Percentiles rank a stretch among this genome's conserved stretches.
phyloP scores from a whole-genome alignment of 2,329 filamentous ascomycete species.

The Fusarium protoensiforme region DNA sequence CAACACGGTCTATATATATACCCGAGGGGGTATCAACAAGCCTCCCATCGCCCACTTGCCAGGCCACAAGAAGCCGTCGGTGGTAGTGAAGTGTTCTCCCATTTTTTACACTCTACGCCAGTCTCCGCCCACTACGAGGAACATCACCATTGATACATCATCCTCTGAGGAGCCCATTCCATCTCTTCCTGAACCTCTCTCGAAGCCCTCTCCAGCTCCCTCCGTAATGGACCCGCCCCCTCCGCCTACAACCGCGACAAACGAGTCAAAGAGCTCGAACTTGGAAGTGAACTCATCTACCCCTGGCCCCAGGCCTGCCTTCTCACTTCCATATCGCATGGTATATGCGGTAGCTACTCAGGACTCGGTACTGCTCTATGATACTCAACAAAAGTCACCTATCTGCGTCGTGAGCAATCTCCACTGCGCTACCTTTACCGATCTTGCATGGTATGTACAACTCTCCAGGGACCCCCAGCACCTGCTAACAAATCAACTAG shows the following conservation, averaged over 20 bases:
- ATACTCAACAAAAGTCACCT: slow-evolving; percentile 95
- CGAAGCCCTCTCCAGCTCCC: slow-evolving; percentile 66
- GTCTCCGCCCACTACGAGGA: slow-evolving; percentile 75
- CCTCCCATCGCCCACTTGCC: slow-evolving; percentile 94
- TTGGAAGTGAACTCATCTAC: slow-evolving; percentile 60
- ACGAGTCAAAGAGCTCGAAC: slow-evolving; percentile 62
- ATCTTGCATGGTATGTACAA: slow-evolving; percentile 83
- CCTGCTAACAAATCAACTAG: slow-evolving; percentile 49
- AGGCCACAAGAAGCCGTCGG: slow-evolving; percentile 97
- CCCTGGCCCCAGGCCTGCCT: slow-evolving; percentile 75
- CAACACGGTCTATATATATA: slow-evolving; percentile 99
- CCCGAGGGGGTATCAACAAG: slow-evolving; percentile 94
- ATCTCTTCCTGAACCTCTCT: slow-evolving; percentile 84
- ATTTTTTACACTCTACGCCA: slow-evolving; percentile 85
- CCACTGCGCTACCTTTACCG: slow-evolving; percentile 97
- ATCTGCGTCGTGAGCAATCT: slow-evolving; percentile 96
- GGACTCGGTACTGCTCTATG: slow-evolving; percentile 93
- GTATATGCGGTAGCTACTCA: slow-evolving; percentile 97
- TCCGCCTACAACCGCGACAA: slow-evolving; percentile 61
- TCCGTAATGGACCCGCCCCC: slow-evolving; percentile 88
- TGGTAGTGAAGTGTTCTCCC: slow-evolving; percentile 94
- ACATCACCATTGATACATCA: slow-evolving; percentile 95
- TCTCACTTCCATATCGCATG: slow-evolving; percentile 90
- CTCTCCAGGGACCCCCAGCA: neutral
- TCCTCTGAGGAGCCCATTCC: slow-evolving; percentile 86